A percentile compares a stretch with the other conserved stretches of the same genome.
Evolutionary conservation across 2,329 filamentous ascomycete species (phyloP).

Genomic region (Stagonosporopsis tanaceti): DNA sequence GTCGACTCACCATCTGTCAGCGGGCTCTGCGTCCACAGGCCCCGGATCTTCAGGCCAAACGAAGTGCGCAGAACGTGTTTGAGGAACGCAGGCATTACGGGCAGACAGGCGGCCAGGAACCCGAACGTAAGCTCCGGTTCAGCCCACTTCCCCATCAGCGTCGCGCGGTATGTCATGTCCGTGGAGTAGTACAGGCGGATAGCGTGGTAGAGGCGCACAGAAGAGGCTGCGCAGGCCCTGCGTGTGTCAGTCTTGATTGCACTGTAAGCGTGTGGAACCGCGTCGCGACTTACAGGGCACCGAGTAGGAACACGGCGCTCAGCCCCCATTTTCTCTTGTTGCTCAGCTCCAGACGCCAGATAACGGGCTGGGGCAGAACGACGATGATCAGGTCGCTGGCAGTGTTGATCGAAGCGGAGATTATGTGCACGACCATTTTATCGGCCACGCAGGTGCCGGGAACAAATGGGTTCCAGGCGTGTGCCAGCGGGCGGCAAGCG

Average conservation of each 20-base stretch:
- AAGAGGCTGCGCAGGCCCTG: slow-evolving; percentile 22
- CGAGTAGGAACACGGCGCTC: slow-evolving; percentile 24
- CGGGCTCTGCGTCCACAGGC: slow-evolving; percentile 11
- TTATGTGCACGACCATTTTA: slow-evolving; percentile 25
- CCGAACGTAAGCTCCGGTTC: slow-evolving; percentile 27
- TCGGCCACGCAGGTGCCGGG: slow-evolving; percentile 21
- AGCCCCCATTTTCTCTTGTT: slow-evolving; percentile 21
- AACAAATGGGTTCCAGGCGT: slow-evolving; percentile 26
- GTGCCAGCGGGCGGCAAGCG: slow-evolving; percentile 27
- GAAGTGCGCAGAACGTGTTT: slow-evolving; percentile 14
- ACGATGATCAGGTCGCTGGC: slow-evolving; percentile 30
- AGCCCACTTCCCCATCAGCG: slow-evolving; percentile 27
- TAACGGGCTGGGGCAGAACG: slow-evolving; percentile 27
- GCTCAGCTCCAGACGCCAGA: slow-evolving; percentile 25
- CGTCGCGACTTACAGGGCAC: slow-evolving; percentile 17
- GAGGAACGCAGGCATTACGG: slow-evolving; percentile 25
- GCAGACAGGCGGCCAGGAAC: slow-evolving; percentile 26
- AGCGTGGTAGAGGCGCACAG: slow-evolving; percentile 24
- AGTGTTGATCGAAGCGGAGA: slow-evolving; percentile 27
- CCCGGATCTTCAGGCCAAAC: not conserved
- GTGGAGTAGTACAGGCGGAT: slow-evolving; percentile 13
- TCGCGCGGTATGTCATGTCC: slow-evolving; percentile 25
- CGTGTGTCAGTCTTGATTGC: not conserved
- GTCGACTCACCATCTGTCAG: not conserved
- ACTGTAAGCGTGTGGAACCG: not conserved